phyloP scores from a whole-genome alignment of 352 stramenopile genomes.

The Blastocystis sp. region DNA sequence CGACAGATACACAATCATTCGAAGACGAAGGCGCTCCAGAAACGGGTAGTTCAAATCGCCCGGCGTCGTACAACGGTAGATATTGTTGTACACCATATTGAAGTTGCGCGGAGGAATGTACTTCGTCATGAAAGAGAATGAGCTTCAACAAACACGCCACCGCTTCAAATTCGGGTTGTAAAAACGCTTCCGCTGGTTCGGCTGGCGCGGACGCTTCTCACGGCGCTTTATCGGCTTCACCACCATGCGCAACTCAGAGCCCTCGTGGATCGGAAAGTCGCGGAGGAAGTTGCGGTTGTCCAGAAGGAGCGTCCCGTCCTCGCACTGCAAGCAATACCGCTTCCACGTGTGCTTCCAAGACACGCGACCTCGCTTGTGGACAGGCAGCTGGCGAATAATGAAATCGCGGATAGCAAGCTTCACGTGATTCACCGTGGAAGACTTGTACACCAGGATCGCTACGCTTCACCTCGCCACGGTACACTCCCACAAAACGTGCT shows the following conservation, averaged over 20 bases:
- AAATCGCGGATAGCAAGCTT: slow-evolving; percentile 64
- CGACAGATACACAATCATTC: slow-evolving; percentile 88
- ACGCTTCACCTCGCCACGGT: background rate
- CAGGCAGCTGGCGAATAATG: slow-evolving; percentile 24
- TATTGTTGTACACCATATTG: slow-evolving; percentile 87
- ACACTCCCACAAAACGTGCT: slow-evolving; percentile 19
- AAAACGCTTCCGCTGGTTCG: slow-evolving; percentile 57
- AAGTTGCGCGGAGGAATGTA: slow-evolving; percentile 90
- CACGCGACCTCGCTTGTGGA: background rate
- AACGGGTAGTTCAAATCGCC: slow-evolving; percentile 91
- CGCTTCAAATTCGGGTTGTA: slow-evolving; percentile 53
- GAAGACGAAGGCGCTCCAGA: slow-evolving; percentile 86
- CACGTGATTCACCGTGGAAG: slow-evolving; percentile 40
- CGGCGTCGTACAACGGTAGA: slow-evolving; percentile 87
- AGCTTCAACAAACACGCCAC: slow-evolving; percentile 5
- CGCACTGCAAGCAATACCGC: slow-evolving; percentile 51
- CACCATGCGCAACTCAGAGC: slow-evolving; percentile 25
- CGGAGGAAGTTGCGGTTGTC: slow-evolving; percentile 61
- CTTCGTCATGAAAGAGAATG: slow-evolving; percentile 81
- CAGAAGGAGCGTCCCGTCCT: slow-evolving; percentile 21
- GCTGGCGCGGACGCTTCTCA: slow-evolving; percentile 25
- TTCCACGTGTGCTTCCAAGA: slow-evolving; percentile 59
- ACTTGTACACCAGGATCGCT: slow-evolving; percentile 61
- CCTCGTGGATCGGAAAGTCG: slow-evolving; percentile 51
- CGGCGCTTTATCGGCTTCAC: slow-evolving; percentile 31